Base-by-base conservation (phyloP, 805 yeast genomes). In the Metschnikowia reukaufii region DNA sequence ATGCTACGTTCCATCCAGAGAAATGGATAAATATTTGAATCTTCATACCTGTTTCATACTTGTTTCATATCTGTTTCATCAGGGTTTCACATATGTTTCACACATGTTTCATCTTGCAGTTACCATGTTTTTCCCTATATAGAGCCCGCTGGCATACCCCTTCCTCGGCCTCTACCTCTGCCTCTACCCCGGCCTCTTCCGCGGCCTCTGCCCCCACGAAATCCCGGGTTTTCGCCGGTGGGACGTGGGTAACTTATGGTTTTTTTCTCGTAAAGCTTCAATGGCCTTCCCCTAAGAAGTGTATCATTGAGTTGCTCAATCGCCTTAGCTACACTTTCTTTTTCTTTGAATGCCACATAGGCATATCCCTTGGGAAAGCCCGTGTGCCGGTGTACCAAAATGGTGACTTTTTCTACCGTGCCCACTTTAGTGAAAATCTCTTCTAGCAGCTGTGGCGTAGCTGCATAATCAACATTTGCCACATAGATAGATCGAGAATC, bases 341-440 rank as follows among this genome's bases (percentile, higher is more conserved):
- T 49, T 6, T 60, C 56, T 12, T 72, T 75, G 57, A 81, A 84
- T 54, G 85, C 83, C 27, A 84, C 69, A 54, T 81, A 84, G 1
- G 87, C 88, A 58, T 78, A 81, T 2, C 87, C 88, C 51, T 74
- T 77, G 7, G 81, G 77, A 16, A 60, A 60, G 0, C 80, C 79
- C 1, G 77, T 68, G 52, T 56, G 65, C 37, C 67, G 67, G 52
- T 75, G 76, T 46, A 69, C 67, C 47, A 81, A 65, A 18, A 81
- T 71, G 1, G 86, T 81, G 9, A 81, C 74, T 51, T 83, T 62
- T 50, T 74, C 74, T 41, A 81, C 73, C 1, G 59, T 60, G 1
- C 84, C 85, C 33, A 65, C 68, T 1, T 48, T 52, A 31, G 63
- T 63, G 61, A 80, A 81, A 42, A 72, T 69, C 19, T 63, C 62